Percentiles rank a stretch among this genome's conserved stretches.
These are phyloP conservation scores for Cercophora newfieldiana DNA, from an alignment of 495 filamentous ascomycete species.

Conservation along the genomic window DNA sequence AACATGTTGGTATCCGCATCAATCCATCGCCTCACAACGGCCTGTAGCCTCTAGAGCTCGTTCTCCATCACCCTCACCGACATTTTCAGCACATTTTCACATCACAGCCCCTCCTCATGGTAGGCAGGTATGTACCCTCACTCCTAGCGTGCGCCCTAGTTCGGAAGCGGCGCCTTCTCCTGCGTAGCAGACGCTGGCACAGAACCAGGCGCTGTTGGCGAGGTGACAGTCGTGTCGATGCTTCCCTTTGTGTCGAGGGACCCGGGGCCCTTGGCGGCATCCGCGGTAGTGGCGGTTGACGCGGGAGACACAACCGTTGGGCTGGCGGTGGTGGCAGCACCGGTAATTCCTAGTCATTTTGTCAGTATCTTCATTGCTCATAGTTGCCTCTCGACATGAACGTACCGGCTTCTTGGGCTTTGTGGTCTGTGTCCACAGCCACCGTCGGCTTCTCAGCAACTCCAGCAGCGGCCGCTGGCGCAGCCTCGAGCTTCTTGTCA, in stretches of 20 bases:
- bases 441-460: conserved; percentile 22
- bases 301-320: conserved; percentile 34
- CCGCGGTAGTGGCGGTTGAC: not conserved
- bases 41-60: too few relatives aligned
- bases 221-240: conserved; percentile 5
- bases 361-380: not conserved
- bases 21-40: not conserved
- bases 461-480: not conserved
- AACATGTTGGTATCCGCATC: conserved; percentile 1
- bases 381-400: not conserved
- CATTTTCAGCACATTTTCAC: not conserved
- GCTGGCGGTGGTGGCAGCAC: conserved; percentile 38
- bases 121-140: not conserved
- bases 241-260: not conserved
- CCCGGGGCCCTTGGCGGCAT: not conserved
- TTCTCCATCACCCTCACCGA: not conserved
- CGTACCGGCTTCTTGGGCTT: conserved; percentile 40
- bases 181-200: conserved; percentile 16
- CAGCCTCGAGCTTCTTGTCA: conserved; percentile 23
- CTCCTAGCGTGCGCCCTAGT: not conserved
- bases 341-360: conserved; percentile 25
- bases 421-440: conserved; percentile 23
- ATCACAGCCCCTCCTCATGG: not conserved
- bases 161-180: conserved; percentile 23
- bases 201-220: conserved; percentile 5